Base-by-base conservation (phyloP, 441 rosid genomes). In the Populus tomentosa region DNA sequence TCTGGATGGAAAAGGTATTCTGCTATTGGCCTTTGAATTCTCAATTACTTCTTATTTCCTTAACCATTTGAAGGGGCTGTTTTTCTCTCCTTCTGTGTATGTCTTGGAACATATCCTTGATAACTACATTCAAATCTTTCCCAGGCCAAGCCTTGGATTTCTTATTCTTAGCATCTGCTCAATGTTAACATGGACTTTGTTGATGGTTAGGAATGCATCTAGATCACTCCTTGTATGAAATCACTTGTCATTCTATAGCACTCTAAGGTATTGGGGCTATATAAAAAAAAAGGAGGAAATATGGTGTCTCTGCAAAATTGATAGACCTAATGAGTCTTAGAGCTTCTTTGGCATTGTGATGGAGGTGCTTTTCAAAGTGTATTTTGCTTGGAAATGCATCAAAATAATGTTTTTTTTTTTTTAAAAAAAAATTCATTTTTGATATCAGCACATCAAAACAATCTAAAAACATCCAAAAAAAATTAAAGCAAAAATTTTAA, bases 1-100 rank as follows among this genome's bases (percentile, higher is more conserved):
- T 46, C 53, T 21, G 50, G 66, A 42, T 50, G 18, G 67, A 46
- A 28, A 75, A 62, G 75, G 70, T 76, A 69, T 61, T 63, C 42
- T 46, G 42, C 33, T 40, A 35, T 42, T 64, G 70, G 36, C 71
- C 53, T 38, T 77, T 18, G 33, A 28, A 63, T n/a, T 32, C 33
- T 38, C n/a, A 21, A 61, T 38, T 6, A 38, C 2, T 77, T 11
- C 40, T 38, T 42, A 3, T 21, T 70, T 38, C 36, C 30, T 9
- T 53, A 26, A 16, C 65, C 40, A 59, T 59, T 7, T 28, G 38
- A 16, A 50, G 32, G 13, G 20, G 11, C 23, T 14, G 21, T 23
- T 26, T 70, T 6, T 46, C 13, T 50, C 26, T 10, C 20, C 20
- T 36, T 10, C n/a, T 5, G 6, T 26, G 2, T 36, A 42, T 70